Evolutionary conservation across 2,329 filamentous ascomycete genomes (phyloP), one percentile per base, ranked within the genome.

Genomic region (Gnomoniopsis sp.): DNA sequence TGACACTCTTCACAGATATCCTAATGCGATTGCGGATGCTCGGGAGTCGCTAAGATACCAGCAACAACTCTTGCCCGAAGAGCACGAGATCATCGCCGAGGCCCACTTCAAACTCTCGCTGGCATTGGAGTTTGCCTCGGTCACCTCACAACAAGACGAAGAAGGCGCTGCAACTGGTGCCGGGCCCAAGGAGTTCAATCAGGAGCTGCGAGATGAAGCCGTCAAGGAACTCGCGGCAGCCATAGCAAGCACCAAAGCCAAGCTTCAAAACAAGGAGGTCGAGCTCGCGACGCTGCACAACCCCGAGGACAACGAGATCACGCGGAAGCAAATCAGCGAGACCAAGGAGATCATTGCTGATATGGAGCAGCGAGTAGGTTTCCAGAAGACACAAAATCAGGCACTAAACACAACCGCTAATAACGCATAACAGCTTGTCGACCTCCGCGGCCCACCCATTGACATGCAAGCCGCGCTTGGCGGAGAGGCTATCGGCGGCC

Each of bases 41-140:
- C 87, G 86, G 66, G 85, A 88, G 15, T 87, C 92, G 1, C 83
- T 98, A 51, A 83, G 84, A 44, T 84, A 96, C 68, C 96, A 96
- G 74, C 76, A 90, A 66, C 82, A 89, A 53, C 81, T 98, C 2
- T 92, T 91, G 70, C 83, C 90, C 0, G 81, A 88, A 52, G 91
- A 96, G 62, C 91, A 90, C 15, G 89, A 92, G 66, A 83, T 96
- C 53, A 83, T 98, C 58, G 93, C 95, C 46, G 95, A 99, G 77
- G 93, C 91, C 17, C 92, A 99, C 77, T 99, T 90, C 79, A 98
- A 97, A 75, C 87, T 99, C 26, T 96, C 93, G 0, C 84, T 99
- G 17, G 95, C 95, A 0, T 83, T 99, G 30, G 95, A 99, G 70
- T 98, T 98, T 66, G 91, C 91, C 3, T 95, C 91, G 0, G 85